phyloP scores from a whole-genome alignment of 1,139 yeast species.

The Geotrichum klebahnii region DNA sequence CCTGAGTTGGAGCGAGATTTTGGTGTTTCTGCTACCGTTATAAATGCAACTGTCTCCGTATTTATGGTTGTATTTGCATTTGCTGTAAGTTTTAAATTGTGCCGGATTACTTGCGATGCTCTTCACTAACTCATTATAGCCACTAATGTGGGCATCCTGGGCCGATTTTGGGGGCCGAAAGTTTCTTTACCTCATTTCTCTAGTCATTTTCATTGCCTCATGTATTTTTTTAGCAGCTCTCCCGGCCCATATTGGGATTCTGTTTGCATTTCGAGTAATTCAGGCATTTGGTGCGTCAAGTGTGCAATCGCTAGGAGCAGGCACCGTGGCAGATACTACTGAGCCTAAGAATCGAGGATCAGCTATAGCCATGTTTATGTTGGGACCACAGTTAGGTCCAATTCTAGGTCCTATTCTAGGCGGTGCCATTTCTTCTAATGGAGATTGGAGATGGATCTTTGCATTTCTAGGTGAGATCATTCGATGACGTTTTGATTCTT shows the following conservation, averaged over 20 bases:
- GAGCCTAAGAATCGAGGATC: constrained; percentile 65
- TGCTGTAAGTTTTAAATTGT: constrained; percentile 30
- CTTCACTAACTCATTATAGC: constrained; percentile 28
- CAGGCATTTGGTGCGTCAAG: constrained; percentile 82
- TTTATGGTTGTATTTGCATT: constrained; percentile 56
- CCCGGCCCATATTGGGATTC: constrained; percentile 55
- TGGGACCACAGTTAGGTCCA: constrained; percentile 83
- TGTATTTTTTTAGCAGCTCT: constrained; percentile 55
- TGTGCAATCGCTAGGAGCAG: constrained; percentile 88
- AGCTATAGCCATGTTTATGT: constrained; percentile 75
- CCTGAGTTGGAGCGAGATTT: constrained; percentile 48
- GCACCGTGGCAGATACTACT: constrained; percentile 73
- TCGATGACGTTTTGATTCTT: not conserved
- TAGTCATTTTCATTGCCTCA: constrained; percentile 46
- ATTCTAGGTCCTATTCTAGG: constrained; percentile 77
- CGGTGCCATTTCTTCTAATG: constrained; percentile 63
- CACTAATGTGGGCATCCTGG: constrained; percentile 53
- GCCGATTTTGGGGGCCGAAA: constrained; percentile 60
- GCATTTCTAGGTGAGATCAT: constrained; percentile 41
- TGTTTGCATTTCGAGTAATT: constrained; percentile 67
- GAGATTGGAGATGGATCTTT: constrained; percentile 82
- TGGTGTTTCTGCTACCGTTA: constrained; percentile 44
- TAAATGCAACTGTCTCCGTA: constrained; percentile 58
- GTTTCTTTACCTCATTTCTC: constrained; percentile 46
- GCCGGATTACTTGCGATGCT: not conserved